These are phyloP conservation scores for Oidiodendron maius DNA, from an alignment of 495 filamentous ascomycete genomes.

Conservation along the genomic window DNA sequence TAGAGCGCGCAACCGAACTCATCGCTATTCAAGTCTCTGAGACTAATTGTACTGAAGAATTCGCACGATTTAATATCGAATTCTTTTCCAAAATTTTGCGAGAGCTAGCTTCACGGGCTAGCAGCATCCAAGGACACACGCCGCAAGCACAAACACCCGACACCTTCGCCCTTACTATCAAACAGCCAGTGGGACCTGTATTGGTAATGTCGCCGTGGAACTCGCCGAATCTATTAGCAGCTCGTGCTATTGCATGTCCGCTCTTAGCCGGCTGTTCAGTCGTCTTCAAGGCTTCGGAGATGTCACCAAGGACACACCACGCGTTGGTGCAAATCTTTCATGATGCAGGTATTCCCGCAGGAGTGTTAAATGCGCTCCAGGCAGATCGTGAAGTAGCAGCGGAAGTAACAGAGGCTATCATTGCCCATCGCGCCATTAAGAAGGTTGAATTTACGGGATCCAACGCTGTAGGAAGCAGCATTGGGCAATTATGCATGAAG, in stretches of 20 bases:
- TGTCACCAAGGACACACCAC: neutral
- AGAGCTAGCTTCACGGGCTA: neutral
- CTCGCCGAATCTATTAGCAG: neutral
- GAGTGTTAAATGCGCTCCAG: neutral
- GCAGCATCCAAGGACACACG: neutral
- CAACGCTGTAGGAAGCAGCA: conserved; percentile 41
- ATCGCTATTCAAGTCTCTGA: neutral
- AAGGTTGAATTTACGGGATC: neutral
- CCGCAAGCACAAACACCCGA: neutral
- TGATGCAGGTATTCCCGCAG: neutral
- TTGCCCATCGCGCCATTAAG: neutral
- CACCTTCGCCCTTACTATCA: neutral
- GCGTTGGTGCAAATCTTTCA: neutral
- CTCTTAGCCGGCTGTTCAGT: conserved; percentile 73
- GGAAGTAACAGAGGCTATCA: neutral
- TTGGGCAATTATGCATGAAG: conserved; percentile 50
- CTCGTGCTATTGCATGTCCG: conserved; percentile 55
- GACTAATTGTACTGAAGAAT: neutral
- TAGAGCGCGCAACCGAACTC: neutral
- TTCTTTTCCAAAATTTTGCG: neutral
- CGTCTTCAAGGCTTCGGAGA: conserved; percentile 46
- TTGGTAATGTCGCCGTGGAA: neutral
- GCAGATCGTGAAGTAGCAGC: neutral
- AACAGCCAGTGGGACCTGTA: neutral
- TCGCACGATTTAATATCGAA: neutral